phyloP scores from a whole-genome alignment of 2,329 filamentous ascomycete genomes.

The Clonostachys rhizophaga region DNA sequence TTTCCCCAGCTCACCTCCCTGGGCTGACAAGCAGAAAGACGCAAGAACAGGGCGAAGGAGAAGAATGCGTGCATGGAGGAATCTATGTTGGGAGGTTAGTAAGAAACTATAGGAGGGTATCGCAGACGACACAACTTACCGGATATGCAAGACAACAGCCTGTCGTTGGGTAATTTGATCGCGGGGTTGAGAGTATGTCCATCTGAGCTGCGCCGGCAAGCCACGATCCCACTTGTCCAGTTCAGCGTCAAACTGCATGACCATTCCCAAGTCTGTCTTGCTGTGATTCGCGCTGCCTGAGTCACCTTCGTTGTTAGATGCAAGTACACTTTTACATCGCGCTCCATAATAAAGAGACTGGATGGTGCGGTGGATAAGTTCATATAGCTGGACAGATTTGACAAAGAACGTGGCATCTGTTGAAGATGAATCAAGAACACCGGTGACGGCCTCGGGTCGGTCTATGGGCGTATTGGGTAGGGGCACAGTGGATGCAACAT shows the following conservation, averaged over 20 bases:
- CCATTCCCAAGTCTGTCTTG: conserved; percentile 18
- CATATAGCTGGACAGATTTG: conserved; percentile 26
- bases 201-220: conserved; percentile 16
- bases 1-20: background rate
- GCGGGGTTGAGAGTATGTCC: conserved; percentile 6
- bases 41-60: conserved; percentile 23
- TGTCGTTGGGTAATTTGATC: conserved; percentile 20
- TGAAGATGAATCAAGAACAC: background rate
- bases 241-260: conserved; percentile 12
- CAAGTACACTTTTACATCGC: background rate
- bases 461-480: conserved; percentile 8
- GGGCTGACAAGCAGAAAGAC: conserved; percentile 18
- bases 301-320: background rate
- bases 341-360: conserved; percentile 16
- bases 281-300: background rate
- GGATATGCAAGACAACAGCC: conserved; percentile 22
- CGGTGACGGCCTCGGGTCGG: no score
- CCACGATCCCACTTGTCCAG: conserved; percentile 16
- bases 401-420: conserved; percentile 22
- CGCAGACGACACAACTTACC: conserved; percentile 10
- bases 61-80: conserved; percentile 25
- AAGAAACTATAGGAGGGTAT: no score
- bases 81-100: conserved; percentile 6
- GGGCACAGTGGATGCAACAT: conserved; percentile 15
- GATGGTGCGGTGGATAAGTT: conserved; percentile 25